A percentile compares a stretch with the other conserved stretches of the same genome.
These are phyloP conservation scores for Leishmania amazonensis DNA, from an alignment of 208 protist genomes.

Conservation along the genomic window DNA sequence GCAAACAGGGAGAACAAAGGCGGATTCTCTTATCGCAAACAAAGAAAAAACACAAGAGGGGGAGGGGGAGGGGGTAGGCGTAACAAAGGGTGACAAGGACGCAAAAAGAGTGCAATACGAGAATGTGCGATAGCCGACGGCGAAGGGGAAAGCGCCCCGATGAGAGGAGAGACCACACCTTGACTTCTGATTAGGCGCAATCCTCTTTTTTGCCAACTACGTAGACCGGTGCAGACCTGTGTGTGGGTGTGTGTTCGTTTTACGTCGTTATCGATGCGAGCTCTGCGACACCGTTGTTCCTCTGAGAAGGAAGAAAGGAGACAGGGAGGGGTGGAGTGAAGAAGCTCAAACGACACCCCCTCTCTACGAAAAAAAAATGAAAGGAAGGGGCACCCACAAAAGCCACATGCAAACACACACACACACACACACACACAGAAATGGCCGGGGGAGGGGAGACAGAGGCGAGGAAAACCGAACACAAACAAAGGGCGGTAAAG, in stretches of 20 bases:
- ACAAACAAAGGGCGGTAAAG: background rate
- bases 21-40: too few species aligned
- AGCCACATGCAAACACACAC: too few species aligned
- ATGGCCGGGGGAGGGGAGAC: too few species aligned
- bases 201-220: background rate
- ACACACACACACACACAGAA: too few species aligned
- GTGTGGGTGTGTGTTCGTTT: background rate
- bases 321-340: too few species aligned
- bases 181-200: background rate
- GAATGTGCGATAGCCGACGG: background rate
- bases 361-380: too few species aligned
- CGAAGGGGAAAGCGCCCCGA: background rate
- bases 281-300: background rate
- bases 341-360: too few species aligned
- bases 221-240: background rate
- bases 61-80: background rate
- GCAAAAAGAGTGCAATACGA: background rate
- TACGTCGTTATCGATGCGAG: background rate
- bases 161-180: background rate
- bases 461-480: too few species aligned
- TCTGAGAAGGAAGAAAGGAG: background rate
- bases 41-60: conserved; percentile 6
- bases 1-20: too few species aligned
- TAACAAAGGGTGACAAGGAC: background rate
- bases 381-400: too few species aligned